phyloP scores from a whole-genome alignment of 139 green algal genomes.

The Chlamydomonas schloesseri region DNA sequence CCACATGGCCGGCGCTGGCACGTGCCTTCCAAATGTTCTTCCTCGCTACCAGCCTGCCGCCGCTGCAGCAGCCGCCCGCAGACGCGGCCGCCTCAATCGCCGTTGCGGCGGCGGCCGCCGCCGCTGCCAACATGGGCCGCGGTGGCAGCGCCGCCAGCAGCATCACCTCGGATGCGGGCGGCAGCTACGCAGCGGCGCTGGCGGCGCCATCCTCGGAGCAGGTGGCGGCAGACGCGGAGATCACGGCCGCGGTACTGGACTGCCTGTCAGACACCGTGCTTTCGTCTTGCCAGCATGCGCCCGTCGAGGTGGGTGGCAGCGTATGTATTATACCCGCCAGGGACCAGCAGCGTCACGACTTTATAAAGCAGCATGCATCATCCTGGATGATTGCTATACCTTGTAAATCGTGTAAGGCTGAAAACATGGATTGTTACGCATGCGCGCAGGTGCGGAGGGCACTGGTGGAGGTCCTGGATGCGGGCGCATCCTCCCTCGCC shows the following conservation, averaged over 20 bases:
- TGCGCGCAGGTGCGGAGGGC: constrained; percentile 30
- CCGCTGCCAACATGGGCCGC: not conserved
- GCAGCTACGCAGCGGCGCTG: not conserved
- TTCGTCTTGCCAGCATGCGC: constrained; percentile 58
- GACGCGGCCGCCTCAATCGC: not conserved
- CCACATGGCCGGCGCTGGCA: constrained; percentile 65
- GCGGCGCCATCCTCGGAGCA: not conserved
- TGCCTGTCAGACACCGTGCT: constrained; percentile 82
- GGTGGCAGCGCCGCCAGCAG: not conserved
- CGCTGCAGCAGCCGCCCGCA: not conserved
- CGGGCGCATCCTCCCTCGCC: constrained; percentile 27
- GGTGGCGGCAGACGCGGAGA: constrained; percentile 58
- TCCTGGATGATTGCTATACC: too few relatives aligned
- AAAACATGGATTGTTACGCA: too few relatives aligned
- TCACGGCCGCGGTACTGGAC: constrained; percentile 80
- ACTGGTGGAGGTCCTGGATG: constrained; percentile 80
- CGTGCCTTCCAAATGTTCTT: constrained; percentile 75
- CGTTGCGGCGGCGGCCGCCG: not conserved
- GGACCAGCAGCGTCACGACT: too few relatives aligned
- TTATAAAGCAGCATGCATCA: too few relatives aligned
- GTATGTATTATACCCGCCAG: too few relatives aligned
- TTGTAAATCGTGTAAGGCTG: too few relatives aligned
- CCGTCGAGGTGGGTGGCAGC: constrained; percentile 50
- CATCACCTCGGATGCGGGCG: not conserved
- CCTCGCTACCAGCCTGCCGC: constrained; percentile 57